phyloP scores from a whole-genome alignment of 1,139 yeast species.

The Nakaseomyces bracarensis region DNA sequence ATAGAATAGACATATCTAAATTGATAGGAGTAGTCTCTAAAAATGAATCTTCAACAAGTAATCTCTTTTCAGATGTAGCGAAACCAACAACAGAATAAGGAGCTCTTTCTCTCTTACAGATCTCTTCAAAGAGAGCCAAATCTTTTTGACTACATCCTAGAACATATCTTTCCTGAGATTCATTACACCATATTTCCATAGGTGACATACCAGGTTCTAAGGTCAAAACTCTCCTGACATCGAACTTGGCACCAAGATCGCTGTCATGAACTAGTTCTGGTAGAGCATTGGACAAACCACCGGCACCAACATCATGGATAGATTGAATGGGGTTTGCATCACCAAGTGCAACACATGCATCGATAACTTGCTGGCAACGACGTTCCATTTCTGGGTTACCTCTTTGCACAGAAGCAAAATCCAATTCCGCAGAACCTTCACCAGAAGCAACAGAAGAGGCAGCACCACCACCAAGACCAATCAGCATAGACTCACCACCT shows the following conservation, averaged over 20 bases:
- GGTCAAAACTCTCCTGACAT: slow-evolving; percentile 80
- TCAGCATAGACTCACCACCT: slow-evolving; percentile 98
- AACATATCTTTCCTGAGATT: slow-evolving; percentile 97
- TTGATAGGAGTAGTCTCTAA: slow-evolving; percentile 82
- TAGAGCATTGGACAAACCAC: slow-evolving; percentile 93
- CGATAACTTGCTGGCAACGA: slow-evolving; percentile 97
- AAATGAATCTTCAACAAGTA: slow-evolving; percentile 71
- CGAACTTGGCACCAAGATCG: slow-evolving; percentile 88
- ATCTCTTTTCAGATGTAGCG: slow-evolving; percentile 80
- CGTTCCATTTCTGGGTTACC: slow-evolving; percentile 99
- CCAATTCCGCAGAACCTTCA: slow-evolving; percentile 90
- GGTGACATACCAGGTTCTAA: slow-evolving; percentile 99
- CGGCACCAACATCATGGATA: slow-evolving; percentile 99
- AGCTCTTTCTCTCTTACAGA: slow-evolving; percentile 94
- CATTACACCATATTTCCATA: slow-evolving; percentile 99
- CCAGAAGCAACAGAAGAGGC: slow-evolving; percentile 94
- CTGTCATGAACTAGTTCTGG: slow-evolving; percentile 98
- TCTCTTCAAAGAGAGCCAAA: slow-evolving; percentile 58
- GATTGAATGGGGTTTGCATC: slow-evolving; percentile 81
- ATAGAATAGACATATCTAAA: slow-evolving; percentile 90
- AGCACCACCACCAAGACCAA: slow-evolving; percentile 99
- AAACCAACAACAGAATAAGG: slow-evolving; percentile 93
- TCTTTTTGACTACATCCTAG: slow-evolving; percentile 83
- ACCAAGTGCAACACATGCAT: slow-evolving; percentile 83
- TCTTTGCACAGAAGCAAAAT: slow-evolving; percentile 97